Base-by-base conservation (phyloP, 2,329 filamentous ascomycete genomes). In the Rhynchosporium graminicola region DNA sequence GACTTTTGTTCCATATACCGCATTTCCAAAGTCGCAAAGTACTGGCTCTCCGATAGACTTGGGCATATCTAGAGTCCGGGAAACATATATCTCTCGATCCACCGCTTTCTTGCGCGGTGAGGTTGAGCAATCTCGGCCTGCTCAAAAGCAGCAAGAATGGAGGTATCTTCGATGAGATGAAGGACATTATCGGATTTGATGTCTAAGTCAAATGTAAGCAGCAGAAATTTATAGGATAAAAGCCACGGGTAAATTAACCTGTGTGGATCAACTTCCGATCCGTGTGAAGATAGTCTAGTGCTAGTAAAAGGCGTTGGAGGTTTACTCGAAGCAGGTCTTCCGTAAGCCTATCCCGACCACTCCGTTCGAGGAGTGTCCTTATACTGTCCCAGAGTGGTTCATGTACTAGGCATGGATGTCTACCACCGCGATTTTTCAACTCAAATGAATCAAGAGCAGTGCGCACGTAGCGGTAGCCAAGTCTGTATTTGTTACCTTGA, bases 161-260 rank as follows among this genome's bases (percentile, higher is more conserved):
- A 76, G 60, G 76, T 70, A 65, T 78, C 73, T 0, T 56, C 51
- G 45, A 77, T 74, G 6, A 70, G 68, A 50, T 75, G 74, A 74
- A 82, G 77, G 43, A 82, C 78, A 52, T 82, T 82, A 62, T 79
- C 76, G 2, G 77, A 76, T 64, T 79, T 80, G 36, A 82, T 79
- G 67, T 78, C 75, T 77, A 51, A 59, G 4, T n/a, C 43, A 20
- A 46, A 36, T 36, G 33, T 6, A 9, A 9, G 5, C 9, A 36
- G 33, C 33, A 20, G 51, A 57, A 43, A 40, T 3, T 20, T 28
- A 26, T 3, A 46, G 9, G 26, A 7, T 28, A 20, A 46, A 46
- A 43, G 7, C 10, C 5, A 4, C 5, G 42, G 12, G 7, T 43
- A 9, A 9, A 15, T 26, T 10, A 67, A 81, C 79, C 79, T 59